Evolutionary conservation across 306 rosid species (phyloP), one percentile per base, ranked within the genome.

Genomic region (Lagenaria siceraria): DNA sequence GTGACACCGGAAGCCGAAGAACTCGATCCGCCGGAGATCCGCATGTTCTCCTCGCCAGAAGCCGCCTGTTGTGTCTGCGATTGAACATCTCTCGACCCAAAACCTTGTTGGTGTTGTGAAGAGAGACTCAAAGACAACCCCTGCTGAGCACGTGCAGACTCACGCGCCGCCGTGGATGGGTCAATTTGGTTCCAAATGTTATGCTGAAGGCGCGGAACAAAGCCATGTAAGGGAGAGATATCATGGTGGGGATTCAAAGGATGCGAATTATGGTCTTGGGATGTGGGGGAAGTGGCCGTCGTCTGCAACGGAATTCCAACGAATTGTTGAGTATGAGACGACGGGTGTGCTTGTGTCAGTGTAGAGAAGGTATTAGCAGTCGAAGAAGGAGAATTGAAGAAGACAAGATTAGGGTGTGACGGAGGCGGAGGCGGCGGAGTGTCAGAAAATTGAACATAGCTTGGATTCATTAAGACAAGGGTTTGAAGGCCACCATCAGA

Each of bases 401-500:
- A 86, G 1, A 90, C 25, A 3, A 82, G 79, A 82, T 83, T 86
- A 79, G 93, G 35, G 5, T 78, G 84, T 3, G 84, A 88, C 19
- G 80, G 35, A 14, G 81, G 52, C 4, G 83, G 89, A 1, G 84
- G 97, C 12, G 93, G 90, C 12, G 91, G 81, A 0, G 92, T 66
- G 74, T 92, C 99, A 22, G 99, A 85, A 81, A 85, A 92, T 24
- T 90, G 96, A 56, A 88, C 85, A 70, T 92, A 95, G 18, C 87
- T 89, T 3, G 92, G 98, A 81, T 95, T 95, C 99, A 92, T 95
- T 62, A 95, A 91, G 3, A 95, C 83, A 0, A 95, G 92, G 4
- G 99, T 95, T 64, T 95, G 99, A 54, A 95, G 87, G 40, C 93
- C 97, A 14, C 92, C 96, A 38, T 86, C 97, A 21, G 88, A 40